Conservation (phyloP, 2,329 filamentous ascomycete genomes). For the Curvularia sp. region DNA sequence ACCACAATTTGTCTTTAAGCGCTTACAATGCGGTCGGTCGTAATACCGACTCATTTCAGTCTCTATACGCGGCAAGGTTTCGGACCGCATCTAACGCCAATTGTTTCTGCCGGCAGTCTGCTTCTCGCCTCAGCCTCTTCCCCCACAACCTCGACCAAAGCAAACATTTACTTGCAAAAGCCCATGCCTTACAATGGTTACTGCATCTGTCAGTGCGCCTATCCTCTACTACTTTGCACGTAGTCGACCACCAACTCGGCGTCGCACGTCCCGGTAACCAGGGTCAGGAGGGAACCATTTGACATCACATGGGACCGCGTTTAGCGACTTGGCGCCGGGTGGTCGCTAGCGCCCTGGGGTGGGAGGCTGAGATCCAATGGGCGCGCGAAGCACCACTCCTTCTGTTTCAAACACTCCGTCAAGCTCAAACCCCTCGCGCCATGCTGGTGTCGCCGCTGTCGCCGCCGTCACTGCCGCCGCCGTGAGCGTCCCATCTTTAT, state of each 20-base stretch:
- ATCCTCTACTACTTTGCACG: neutral
- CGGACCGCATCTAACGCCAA: neutral
- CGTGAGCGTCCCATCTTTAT: conserved; percentile 21
- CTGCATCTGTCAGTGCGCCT: neutral
- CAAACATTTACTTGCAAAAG: neutral
- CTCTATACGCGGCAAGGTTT: neutral
- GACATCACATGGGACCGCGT: conserved; percentile 19
- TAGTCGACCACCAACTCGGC: neutral
- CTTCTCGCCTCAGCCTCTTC: neutral
- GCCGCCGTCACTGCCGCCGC: conserved; percentile 19
- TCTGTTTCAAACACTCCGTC: conserved; percentile 26
- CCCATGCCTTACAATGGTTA: neutral
- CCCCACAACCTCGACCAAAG: neutral
- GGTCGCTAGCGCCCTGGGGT: conserved; percentile 17
- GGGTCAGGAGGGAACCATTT: conserved; percentile 13
- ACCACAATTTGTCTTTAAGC: neutral
- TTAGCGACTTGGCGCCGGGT: conserved; percentile 17
- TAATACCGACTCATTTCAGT: neutral
- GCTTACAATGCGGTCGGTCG: neutral
- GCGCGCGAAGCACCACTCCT: conserved; percentile 13
- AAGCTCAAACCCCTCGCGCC: conserved; percentile 27
- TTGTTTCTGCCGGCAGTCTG: neutral
- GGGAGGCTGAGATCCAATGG: conserved; percentile 23
- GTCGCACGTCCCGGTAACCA: conserved; percentile 1
- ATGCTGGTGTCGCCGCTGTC: conserved; percentile 21